Evolutionary conservation across 1,284 basidiomycete species (phyloP).

Genomic region (Cutaneotrichosporon sp.): DNA sequence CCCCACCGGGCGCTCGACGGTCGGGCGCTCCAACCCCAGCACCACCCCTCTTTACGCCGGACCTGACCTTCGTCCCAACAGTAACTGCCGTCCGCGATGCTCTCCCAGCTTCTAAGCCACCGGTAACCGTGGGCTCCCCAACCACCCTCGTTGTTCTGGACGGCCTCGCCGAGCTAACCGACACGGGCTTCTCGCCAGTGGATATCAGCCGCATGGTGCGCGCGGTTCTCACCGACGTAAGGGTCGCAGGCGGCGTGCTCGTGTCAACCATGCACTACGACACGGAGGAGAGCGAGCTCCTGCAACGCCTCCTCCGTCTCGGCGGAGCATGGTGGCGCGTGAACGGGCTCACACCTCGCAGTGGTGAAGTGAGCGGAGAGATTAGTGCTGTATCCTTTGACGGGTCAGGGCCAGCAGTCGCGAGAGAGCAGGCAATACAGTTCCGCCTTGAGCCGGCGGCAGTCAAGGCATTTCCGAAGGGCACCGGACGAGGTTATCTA

Average conservation of each 20-base stretch:
- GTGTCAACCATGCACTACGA: constrained; percentile 39
- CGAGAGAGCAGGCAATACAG: constrained; percentile 36
- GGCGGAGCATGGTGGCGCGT: constrained; percentile 43
- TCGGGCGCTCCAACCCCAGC: constrained; percentile 5
- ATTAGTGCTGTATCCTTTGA: constrained; percentile 8
- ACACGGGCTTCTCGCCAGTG: constrained; percentile 27
- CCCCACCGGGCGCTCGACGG: no score
- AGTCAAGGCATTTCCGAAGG: constrained; percentile 47
- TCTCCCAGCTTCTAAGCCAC: no score
- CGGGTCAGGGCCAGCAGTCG: not conserved
- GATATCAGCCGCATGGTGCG: constrained; percentile 36
- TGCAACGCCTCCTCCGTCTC: constrained; percentile 27
- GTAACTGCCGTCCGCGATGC: constrained; percentile 17
- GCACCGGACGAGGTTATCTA: constrained; percentile 47
- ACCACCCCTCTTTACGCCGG: constrained; percentile 23
- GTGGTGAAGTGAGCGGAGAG: constrained; percentile 45
- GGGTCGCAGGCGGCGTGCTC: constrained; percentile 17
- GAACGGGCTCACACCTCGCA: constrained; percentile 36
- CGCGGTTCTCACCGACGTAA: constrained; percentile 20
- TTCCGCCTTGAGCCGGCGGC: constrained; percentile 42
- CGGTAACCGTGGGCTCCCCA: no score
- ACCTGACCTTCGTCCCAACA: constrained; percentile 24
- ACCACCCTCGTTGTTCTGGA: constrained; percentile 36
- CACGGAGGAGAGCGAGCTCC: constrained; percentile 19
- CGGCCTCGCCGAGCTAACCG: constrained; percentile 35